A percentile compares a stretch with the other conserved stretches of the same genome.
Evolutionary conservation across 2,329 filamentous ascomycete species (phyloP).

Genomic region (Microdochium paspali): DNA sequence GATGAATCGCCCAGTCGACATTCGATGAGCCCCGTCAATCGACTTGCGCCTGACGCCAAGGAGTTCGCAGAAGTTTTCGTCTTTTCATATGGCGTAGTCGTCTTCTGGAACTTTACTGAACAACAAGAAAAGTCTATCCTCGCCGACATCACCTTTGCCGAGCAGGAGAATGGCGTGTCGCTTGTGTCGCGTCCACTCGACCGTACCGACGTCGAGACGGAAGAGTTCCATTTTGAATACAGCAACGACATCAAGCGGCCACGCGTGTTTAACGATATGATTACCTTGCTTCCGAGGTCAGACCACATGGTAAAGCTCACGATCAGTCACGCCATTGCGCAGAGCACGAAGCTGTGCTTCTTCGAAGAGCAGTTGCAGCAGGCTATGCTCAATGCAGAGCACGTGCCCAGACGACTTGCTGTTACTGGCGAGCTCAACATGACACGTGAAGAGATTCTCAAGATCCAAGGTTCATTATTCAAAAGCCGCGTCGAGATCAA

Average conservation of each 20-base stretch:
- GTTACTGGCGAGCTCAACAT: slow-evolving; percentile 86
- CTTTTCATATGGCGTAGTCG: slow-evolving; percentile 92
- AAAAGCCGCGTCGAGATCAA: slow-evolving; percentile 96
- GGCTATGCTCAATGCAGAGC: slow-evolving; percentile 87
- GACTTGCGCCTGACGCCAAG: slow-evolving; percentile 61
- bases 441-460: slow-evolving; percentile 84
- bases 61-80: slow-evolving; percentile 93
- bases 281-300: slow-evolving; percentile 76
- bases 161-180: slow-evolving; percentile 51
- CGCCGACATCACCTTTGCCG: slow-evolving; percentile 85
- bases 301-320: slow-evolving; percentile 99
- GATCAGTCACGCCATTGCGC: slow-evolving; percentile 93
- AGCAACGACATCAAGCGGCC: slow-evolving; percentile 77
- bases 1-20: slow-evolving; percentile 20
- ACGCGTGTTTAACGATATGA: slow-evolving; percentile 98
- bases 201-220: slow-evolving; percentile 90
- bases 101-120: slow-evolving; percentile 98
- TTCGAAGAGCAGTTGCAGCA: slow-evolving; percentile 95
- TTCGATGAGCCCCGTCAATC: slow-evolving; percentile 41
- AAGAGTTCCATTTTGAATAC: slow-evolving; percentile 98
- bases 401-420: slow-evolving; percentile 82
- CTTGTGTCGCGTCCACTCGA: slow-evolving; percentile 72
- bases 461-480: slow-evolving; percentile 82
- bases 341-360: slow-evolving; percentile 91
- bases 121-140: slow-evolving; percentile 93